Evolutionary conservation across 805 yeast species (phyloP).

Genomic region (Wickerhamiella cacticola): DNA sequence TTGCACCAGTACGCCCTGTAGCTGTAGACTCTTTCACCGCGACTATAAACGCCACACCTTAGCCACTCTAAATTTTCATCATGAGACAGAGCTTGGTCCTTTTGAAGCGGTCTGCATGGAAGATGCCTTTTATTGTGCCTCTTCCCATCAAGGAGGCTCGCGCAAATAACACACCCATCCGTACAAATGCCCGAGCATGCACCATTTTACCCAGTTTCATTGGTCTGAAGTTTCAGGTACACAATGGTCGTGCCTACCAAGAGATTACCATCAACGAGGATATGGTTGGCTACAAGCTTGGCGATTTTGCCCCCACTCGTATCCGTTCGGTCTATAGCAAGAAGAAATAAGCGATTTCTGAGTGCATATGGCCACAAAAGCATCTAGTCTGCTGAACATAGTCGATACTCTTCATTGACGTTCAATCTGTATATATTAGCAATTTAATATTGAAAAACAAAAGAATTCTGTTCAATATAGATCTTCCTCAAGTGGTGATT

Average conservation of each 20-base stretch:
- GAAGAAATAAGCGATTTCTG: slow-evolving; percentile 19
- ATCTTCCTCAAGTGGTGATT: background rate
- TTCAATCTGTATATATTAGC: background rate
- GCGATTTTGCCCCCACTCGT: slow-evolving; percentile 92
- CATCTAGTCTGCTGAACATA: too few relatives aligned
- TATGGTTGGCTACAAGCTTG: slow-evolving; percentile 93
- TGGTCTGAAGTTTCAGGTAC: slow-evolving; percentile 87
- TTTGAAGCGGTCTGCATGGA: slow-evolving; percentile 35
- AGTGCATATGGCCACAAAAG: too few relatives aligned
- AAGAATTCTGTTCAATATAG: too few relatives aligned
- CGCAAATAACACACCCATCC: slow-evolving; percentile 67
- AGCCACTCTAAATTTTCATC: background rate
- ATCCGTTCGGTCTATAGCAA: slow-evolving; percentile 69
- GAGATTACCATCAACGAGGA: slow-evolving; percentile 79
- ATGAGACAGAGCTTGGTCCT: slow-evolving; percentile 29
- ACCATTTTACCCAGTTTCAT: slow-evolving; percentile 93
- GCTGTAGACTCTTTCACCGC: background rate
- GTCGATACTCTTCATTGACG: too few relatives aligned
- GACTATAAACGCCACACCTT: background rate
- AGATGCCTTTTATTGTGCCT: slow-evolving; percentile 84
- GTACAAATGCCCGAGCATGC: slow-evolving; percentile 93
- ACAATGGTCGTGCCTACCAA: slow-evolving; percentile 90
- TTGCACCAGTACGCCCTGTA: background rate
- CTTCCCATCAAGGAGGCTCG: slow-evolving; percentile 82
- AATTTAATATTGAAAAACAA: background rate